Evolutionary conservation across 2,329 filamentous ascomycete species (phyloP).

Genomic region (Grosmannia penicillata): DNA sequence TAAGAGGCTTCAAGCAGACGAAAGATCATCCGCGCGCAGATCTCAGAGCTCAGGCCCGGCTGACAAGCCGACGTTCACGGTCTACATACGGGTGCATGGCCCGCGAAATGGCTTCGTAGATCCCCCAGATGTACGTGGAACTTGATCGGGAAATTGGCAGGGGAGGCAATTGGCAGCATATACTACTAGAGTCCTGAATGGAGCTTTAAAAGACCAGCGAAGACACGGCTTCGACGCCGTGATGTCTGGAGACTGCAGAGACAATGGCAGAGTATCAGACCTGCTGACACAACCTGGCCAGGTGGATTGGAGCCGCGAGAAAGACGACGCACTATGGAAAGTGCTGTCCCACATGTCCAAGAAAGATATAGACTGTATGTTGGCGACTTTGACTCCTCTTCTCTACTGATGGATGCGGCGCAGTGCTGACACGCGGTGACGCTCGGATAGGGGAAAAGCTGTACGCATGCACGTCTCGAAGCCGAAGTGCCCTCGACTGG

Average conservation of each 20-base stretch:
- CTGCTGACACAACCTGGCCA: too few relatives aligned
- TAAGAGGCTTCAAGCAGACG: not conserved
- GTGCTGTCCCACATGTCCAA: conserved; percentile 71
- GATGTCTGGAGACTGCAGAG: too few relatives aligned
- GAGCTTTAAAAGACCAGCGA: too few relatives aligned
- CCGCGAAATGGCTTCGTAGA: conserved; percentile 77
- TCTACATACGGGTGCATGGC: conserved; percentile 84
- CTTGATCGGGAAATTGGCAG: not conserved
- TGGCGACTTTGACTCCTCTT: too few relatives aligned
- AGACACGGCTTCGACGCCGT: too few relatives aligned
- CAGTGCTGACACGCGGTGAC: not conserved
- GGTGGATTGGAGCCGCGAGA: conserved; percentile 77
- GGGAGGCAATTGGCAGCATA: not conserved
- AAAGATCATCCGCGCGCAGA: not conserved
- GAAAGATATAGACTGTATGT: conserved; percentile 73
- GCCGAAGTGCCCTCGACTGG: not conserved
- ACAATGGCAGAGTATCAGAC: too few relatives aligned
- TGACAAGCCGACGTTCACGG: conserved; percentile 41
- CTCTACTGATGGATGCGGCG: not conserved
- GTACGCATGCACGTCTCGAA: too few relatives aligned
- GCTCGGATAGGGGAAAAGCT: conserved; percentile 53
- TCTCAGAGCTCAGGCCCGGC: not conserved
- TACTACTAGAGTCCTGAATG: too few relatives aligned
- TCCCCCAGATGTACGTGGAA: conserved; percentile 56
- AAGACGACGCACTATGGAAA: conserved; percentile 83